Evolutionary conservation across 305 asterid species (phyloP), one percentile per base, ranked within the genome.

Genomic region (Solanum hybrid): DNA sequence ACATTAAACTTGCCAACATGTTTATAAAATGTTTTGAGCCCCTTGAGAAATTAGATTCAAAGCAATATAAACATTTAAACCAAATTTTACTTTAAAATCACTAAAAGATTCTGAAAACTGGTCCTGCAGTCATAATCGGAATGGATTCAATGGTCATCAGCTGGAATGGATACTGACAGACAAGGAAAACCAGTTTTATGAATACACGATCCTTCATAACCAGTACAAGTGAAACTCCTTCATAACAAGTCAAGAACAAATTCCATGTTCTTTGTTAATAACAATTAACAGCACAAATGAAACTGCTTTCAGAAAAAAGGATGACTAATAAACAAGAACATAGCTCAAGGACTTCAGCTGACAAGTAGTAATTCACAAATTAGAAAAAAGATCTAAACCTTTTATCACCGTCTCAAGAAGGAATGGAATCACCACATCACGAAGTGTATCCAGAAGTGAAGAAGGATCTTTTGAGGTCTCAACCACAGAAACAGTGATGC

Each of bases 391-490:
- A 75, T 34, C 77, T 89, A 57, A 91, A 97, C 99, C 99, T 97
- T 95, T 98, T 91, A 98, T 89, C 24, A 94, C 95, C 26, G 98
- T 95, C 91, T 91, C 93, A 77, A 97, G 98, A 72, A 98, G 96
- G 89, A 91, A 91, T 2, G 98, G 99, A 24, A 93, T 89, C 93
- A 97, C 94, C 92, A 93, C 79, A 41, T 95, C 95, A 85, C 96
- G 96, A 89, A 98, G 97, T 89, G 91, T 90, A 26, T 94, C 97
- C 91, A 94, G 88, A 86, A 92, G 95, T 1, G 92, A 33, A 65
- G 88, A 84, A 65, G 92, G 89, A 90, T 85, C 91, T 92, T 45
- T 75, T 88, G 92, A 92, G 89, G 89, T 92, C 89, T 92, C 94
- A 32, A 91, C 89, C 81, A 96, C 90, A 81, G 94, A 92, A 91